Base-by-base conservation (phyloP, 176 grass and related monocot genomes). In the Metroxylon sagu region DNA sequence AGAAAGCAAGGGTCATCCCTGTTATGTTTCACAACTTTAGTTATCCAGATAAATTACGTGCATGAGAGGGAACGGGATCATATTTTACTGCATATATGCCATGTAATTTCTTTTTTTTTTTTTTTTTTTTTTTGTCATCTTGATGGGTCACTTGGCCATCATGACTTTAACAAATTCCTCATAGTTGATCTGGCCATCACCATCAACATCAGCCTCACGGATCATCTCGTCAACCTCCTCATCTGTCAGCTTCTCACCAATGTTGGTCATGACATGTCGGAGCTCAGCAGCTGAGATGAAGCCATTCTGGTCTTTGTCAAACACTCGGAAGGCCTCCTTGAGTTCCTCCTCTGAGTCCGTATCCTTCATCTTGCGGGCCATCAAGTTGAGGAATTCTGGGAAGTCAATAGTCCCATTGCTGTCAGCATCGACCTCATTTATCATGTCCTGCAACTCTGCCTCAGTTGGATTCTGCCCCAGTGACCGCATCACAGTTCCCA, bases 261-360 rank as follows among this genome's bases (percentile, higher is more conserved):
- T 68, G 61, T 72, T 78, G 61, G 76, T 78, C 76, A 78, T 78
- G 59, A 78, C 76, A 66, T 78, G 68, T 10, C 76, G 76, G 43
- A 78, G 68, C 69, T 78, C 76, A 65, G 76, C 76, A 71, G 68
- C 76, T 53, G 76, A 78, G 61, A 78, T 71, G 51, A 78, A 78
- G 29, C 58, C 58, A 31, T 60, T 60, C 58, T 60, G 58, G 5
- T 60, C 58, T 27, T 60, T 60, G 58, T 60, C 58, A 18, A 60
- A 60, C 27, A 60, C 58, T 5, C 58, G 15, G 58, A 60, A 60
- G 28, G 58, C 58, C 27, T 60, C 58, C 28, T 60, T 60, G 15
- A 60, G 58, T 31, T 60, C 58, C 27, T 60, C 58, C 17, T 60
- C 58, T 17, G 58, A 60, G 26, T 60, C 58, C 16, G 58, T 60